These are phyloP conservation scores for Takakia lepidozioides DNA, from an alignment of 225 moss, liverwort and hornwort species.

Conservation along the genomic window DNA sequence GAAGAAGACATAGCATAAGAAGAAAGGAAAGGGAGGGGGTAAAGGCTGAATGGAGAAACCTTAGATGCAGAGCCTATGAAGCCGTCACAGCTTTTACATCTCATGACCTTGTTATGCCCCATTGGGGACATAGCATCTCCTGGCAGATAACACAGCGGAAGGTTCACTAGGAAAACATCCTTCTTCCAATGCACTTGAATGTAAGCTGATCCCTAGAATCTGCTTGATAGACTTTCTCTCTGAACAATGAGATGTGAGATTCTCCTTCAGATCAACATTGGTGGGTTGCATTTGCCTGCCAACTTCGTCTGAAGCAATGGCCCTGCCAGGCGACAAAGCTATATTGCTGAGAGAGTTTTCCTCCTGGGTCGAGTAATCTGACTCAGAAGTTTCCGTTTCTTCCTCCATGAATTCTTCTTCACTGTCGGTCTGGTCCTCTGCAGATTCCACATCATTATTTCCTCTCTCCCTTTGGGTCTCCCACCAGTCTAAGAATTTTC, in stretches of 20 bases:
- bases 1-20: too few relatives aligned
- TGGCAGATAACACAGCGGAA: constrained; percentile 11
- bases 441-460: not conserved
- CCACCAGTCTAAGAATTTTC: too few relatives aligned
- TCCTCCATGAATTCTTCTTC: constrained; percentile 21
- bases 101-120: constrained; percentile 40
- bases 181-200: constrained; percentile 20
- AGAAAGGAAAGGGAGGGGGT: too few relatives aligned
- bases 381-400: constrained; percentile 11
- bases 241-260: constrained; percentile 14
- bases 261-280: constrained; percentile 21
- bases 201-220: constrained; percentile 6
- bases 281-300: constrained; percentile 10
- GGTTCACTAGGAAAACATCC: constrained; percentile 15
- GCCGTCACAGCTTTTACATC: constrained; percentile 43
- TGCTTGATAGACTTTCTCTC: constrained; percentile 8
- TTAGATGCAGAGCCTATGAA: constrained; percentile 44
- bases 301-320: constrained; percentile 29
- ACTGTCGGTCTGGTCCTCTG: constrained; percentile 32
- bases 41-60: too few relatives aligned
- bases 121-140: constrained; percentile 8
- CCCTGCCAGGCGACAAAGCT: constrained; percentile 30
- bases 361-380: constrained; percentile 8
- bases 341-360: constrained; percentile 13
- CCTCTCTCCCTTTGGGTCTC: too few relatives aligned